Conservation (phyloP, 2,329 filamentous ascomycete genomes). For the Talaromyces sp. region DNA sequence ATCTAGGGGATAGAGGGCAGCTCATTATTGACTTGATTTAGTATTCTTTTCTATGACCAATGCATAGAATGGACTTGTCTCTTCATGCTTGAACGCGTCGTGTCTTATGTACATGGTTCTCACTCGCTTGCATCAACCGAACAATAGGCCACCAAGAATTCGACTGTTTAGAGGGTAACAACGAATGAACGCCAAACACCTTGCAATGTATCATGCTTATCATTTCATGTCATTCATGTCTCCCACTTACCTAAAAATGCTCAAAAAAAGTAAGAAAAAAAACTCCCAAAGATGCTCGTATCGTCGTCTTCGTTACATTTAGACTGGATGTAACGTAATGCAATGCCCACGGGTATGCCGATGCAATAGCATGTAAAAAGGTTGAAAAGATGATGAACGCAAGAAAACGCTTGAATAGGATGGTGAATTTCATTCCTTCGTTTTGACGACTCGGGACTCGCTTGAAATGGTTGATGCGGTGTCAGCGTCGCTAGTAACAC, state of each 20-base stretch:
- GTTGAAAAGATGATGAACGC: background rate
- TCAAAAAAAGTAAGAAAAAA: background rate
- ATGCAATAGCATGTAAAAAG: background rate
- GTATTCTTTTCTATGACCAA: background rate
- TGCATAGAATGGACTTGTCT: background rate
- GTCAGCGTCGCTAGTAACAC: background rate
- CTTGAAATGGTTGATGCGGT: background rate
- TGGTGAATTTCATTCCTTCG: background rate
- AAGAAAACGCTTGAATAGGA: slow-evolving; percentile 2
- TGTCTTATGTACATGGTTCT: slow-evolving; percentile 3
- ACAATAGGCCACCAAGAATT: background rate
- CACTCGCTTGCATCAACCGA: background rate
- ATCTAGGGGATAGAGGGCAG: slow-evolving; percentile 28
- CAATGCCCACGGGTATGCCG: background rate
- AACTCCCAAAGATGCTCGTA: slow-evolving; percentile 10
- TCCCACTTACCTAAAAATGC: slow-evolving; percentile 10
- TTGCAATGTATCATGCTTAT: slow-evolving; percentile 11
- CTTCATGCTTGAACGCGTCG: background rate
- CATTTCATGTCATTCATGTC: background rate
- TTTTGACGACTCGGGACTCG: background rate
- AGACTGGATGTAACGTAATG: background rate
- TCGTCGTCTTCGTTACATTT: slow-evolving; percentile 2
- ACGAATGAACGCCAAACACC: slow-evolving; percentile 13
- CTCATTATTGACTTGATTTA: slow-evolving; percentile 23
- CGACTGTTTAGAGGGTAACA: slow-evolving; percentile 1